Evolutionary conservation across 805 yeast species (phyloP).

Genomic region (Monosporozyma solicola): DNA sequence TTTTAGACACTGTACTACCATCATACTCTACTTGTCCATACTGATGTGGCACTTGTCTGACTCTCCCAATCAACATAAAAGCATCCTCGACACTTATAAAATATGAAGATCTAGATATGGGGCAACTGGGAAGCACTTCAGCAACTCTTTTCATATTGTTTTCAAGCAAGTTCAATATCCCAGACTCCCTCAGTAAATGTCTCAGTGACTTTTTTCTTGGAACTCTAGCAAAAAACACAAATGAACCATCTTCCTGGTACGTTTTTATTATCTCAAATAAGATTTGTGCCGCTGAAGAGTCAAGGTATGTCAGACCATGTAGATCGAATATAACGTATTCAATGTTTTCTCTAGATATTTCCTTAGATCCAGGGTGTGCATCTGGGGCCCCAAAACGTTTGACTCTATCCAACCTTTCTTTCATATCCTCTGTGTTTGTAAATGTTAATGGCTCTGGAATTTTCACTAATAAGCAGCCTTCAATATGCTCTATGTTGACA

Average conservation of each 20-base stretch:
- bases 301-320: conserved; percentile 73
- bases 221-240: conserved; percentile 54
- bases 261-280: conserved; percentile 45
- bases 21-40: background rate
- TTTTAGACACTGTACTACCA: background rate
- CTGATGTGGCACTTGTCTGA: background rate
- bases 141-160: background rate
- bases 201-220: conserved; percentile 41
- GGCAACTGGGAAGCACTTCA: background rate
- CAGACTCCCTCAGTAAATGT: conserved; percentile 44
- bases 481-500: conserved; percentile 37
- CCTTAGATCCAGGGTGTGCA: conserved; percentile 68
- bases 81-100: conserved; percentile 15
- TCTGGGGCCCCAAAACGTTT: conserved; percentile 69
- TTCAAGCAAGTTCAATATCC: conserved; percentile 31
- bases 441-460: conserved; percentile 86
- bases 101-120: conserved; percentile 2
- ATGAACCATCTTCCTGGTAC: conserved; percentile 38
- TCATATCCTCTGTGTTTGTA: conserved; percentile 73
- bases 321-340: conserved; percentile 64
- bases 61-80: conserved; percentile 3
- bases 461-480: conserved; percentile 68
- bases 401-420: conserved; percentile 54
- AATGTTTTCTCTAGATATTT: conserved; percentile 36
- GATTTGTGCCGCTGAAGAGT: conserved; percentile 71